phyloP scores from a whole-genome alignment of 805 yeast genomes.

The Zygotorulaspora danielsina region DNA sequence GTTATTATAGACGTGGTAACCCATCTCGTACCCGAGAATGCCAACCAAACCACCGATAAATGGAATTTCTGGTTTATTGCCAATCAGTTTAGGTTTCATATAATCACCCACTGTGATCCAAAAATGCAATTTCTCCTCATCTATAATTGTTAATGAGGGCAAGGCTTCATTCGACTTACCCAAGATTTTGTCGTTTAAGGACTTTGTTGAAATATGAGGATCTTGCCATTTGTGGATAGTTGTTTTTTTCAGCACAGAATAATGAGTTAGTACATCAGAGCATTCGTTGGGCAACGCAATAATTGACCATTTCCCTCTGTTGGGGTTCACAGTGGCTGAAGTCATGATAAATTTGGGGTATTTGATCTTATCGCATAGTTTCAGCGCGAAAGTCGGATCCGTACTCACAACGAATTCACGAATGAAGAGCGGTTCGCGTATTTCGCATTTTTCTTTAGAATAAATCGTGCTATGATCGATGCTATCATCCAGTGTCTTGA shows the following conservation, averaged over 20 bases:
- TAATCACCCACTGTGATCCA: constrained; percentile 29
- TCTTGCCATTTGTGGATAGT: constrained; percentile 32
- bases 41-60: constrained; percentile 94
- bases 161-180: background rate
- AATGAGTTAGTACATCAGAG: constrained; percentile 54
- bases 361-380: constrained; percentile 48
- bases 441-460: constrained; percentile 5
- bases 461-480: constrained; percentile 29
- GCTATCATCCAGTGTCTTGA: constrained; percentile 15
- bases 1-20: constrained; percentile 44
- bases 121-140: constrained; percentile 27
- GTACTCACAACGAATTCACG: constrained; percentile 13
- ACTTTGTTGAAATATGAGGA: constrained; percentile 11
- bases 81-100: constrained; percentile 23
- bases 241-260: constrained; percentile 43
- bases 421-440: constrained; percentile 6
- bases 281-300: constrained; percentile 60
- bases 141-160: constrained; percentile 12
- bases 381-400: constrained; percentile 36
- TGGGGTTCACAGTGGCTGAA: constrained; percentile 48
- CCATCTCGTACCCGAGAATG: constrained; percentile 82
- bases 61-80: constrained; percentile 46
- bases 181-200: constrained; percentile 1
- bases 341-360: constrained; percentile 54
- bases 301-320: constrained; percentile 74